Base-by-base conservation (phyloP, 1,139 yeast species). In the Lodderomyces theae region DNA sequence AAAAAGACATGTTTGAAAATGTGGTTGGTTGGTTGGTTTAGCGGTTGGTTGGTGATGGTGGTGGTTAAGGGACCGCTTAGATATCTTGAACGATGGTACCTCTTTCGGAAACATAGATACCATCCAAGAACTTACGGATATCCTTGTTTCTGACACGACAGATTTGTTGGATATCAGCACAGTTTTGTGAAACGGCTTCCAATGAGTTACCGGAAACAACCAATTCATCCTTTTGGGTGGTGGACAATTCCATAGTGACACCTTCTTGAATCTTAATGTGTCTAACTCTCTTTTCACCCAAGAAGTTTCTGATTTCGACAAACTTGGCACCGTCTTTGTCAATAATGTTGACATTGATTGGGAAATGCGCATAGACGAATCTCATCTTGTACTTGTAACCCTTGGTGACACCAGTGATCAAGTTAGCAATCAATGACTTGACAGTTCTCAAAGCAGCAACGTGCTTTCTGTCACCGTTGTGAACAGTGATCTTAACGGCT, bases 341-440 rank as follows among this genome's bases (percentile, higher is more conserved):
- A 63, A 82, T 67, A 56, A 82, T 70, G 81, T 90, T 92, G 60
- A 92, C 97, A 76, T 94, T 92, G 77, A 94, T 94, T 72, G 98
- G 99, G 96, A 92, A 92, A 87, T 94, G 98, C 84, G 98, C 99
- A 71, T 92, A 94, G 58, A 92, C 98, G 74, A 89, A 90, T 82
- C 97, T 88, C 96, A 92, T 84, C 89, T 92, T 92, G 95, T 92
- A 92, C 78, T 86, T 83, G 95, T 78, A 92, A 74, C 98, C 97
- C 80, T 85, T 85, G 72, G 98, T 92, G 67, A 92, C 98, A 86
- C 99, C 98, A 57, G 87, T 87, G 77, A 92, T 75, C 82, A 92
- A 74, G 88, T 94, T 92, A 67, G 88, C 70, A 63, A 92, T 79
- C 68, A 92, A 79, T 58, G 97, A 87, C 79, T 89, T 89, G 74